Percentiles rank a stretch among this genome's conserved stretches.
phyloP scores from a whole-genome alignment of 768 basidiomycete genomes.

The Plicaturopsis crispa region DNA sequence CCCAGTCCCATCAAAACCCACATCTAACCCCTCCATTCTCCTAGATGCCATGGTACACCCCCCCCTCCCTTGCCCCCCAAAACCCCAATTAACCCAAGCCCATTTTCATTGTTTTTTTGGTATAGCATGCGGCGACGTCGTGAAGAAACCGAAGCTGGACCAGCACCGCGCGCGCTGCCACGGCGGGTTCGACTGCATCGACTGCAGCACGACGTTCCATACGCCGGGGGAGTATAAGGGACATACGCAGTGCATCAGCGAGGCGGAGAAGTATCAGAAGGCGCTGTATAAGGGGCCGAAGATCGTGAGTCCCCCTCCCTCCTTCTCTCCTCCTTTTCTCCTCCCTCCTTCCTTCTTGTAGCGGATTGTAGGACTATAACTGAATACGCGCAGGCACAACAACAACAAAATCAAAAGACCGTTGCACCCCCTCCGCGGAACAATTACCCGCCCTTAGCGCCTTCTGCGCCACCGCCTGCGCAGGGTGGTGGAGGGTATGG shows the following conservation, averaged over 20 bases:
- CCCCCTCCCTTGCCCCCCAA: not conserved
- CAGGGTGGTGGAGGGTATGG: constrained; percentile 4
- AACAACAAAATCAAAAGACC: too few species aligned
- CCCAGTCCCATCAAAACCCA: not conserved
- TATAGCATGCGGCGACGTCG: constrained; percentile 73
- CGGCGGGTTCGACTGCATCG: constrained; percentile 72
- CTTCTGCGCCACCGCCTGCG: too few species aligned
- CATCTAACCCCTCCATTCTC: not conserved
- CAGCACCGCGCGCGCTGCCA: constrained; percentile 59
- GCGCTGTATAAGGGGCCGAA: constrained; percentile 76
- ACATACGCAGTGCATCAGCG: constrained; percentile 80
- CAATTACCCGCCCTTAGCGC: too few species aligned
- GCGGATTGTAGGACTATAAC: not conserved
- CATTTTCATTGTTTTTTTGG: not conserved
- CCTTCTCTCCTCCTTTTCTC: constrained; percentile 1
- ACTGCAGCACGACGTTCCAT: constrained; percentile 82
- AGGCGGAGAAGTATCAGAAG: constrained; percentile 94
- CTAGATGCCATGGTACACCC: constrained; percentile 66
- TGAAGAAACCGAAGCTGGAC: constrained; percentile 92
- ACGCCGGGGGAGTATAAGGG: constrained; percentile 70
- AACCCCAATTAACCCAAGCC: not conserved
- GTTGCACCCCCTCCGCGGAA: too few species aligned
- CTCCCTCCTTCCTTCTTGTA: not conserved
- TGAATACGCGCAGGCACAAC: not conserved
- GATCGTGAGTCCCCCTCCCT: constrained; percentile 24